Conservation (phyloP, 2,329 filamentous ascomycete species). For the Madurella fahalii region DNA sequence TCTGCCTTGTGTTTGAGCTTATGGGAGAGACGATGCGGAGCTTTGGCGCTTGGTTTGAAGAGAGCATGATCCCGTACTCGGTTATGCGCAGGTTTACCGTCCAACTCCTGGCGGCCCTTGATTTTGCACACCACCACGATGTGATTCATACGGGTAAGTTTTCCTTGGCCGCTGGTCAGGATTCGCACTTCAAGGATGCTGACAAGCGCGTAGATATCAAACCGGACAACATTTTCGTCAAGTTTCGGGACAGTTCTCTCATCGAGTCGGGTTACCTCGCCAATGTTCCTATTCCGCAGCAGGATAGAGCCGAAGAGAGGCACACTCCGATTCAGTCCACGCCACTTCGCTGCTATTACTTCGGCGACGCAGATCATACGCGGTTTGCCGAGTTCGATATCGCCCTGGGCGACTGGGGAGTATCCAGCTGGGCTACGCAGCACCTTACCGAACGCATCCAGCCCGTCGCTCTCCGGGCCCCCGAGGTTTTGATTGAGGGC, state of each 20-base stretch:
- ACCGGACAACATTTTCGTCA: conserved; percentile 18
- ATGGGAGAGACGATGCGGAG: conserved; percentile 16
- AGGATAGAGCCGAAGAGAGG: conserved; percentile 5
- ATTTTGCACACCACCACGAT: conserved; percentile 9
- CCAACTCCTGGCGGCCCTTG: conserved; percentile 10
- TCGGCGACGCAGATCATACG: background rate
- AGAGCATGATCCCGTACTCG: conserved; percentile 3
- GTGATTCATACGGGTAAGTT: conserved; percentile 15
- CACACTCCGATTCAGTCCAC: conserved; percentile 9
- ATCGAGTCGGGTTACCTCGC: conserved; percentile 11
- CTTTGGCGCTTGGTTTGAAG: conserved; percentile 8
- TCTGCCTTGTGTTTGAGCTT: conserved; percentile 18
- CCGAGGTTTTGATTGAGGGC: conserved; percentile 16
- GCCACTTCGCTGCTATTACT: conserved; percentile 6
- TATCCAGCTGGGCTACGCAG: conserved; percentile 10
- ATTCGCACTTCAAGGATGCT: background rate
- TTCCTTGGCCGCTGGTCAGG: background rate
- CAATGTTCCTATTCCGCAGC: conserved; percentile 5
- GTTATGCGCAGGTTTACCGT: conserved; percentile 9
- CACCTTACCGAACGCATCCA: conserved; percentile 18
- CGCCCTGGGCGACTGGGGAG: conserved; percentile 18
- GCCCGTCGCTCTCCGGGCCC: conserved; percentile 12
- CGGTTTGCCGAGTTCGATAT: conserved; percentile 7
- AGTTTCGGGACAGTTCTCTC: conserved; percentile 6
- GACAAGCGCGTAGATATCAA: conserved; percentile 9